A percentile compares a stretch with the other conserved stretches of the same genome.
Evolutionary conservation across 768 basidiomycete species (phyloP).

Genomic region (Lactarius quietus): DNA sequence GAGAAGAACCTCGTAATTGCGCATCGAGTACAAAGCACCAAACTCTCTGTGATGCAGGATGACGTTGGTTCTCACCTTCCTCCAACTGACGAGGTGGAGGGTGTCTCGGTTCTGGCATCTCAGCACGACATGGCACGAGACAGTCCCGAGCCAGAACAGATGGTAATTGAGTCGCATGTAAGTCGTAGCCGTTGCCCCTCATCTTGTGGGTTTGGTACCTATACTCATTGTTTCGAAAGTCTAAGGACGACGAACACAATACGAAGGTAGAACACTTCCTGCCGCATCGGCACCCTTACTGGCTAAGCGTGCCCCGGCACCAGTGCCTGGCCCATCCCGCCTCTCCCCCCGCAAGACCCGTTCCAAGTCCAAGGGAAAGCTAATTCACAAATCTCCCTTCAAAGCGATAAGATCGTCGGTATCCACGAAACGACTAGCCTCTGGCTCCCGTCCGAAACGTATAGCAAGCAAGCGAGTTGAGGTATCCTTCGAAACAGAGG

Average conservation of each 20-base stretch:
- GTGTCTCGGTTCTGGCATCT: background rate
- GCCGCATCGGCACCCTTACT: background rate
- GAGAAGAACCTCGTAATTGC: constrained; percentile 44
- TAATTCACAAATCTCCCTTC: constrained; percentile 8
- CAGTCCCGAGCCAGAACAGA: background rate
- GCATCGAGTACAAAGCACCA: background rate
- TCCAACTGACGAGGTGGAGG: constrained; percentile 40
- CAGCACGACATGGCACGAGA: background rate
- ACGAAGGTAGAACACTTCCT: background rate
- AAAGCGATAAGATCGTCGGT: constrained; percentile 27
- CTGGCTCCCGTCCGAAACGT: constrained; percentile 34
- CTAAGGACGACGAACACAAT: background rate
- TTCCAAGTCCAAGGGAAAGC: constrained; percentile 16
- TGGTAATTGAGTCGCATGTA: background rate
- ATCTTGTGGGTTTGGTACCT: background rate
- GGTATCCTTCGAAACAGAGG: constrained; percentile 52
- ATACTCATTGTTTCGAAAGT: background rate
- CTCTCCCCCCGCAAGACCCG: constrained; percentile 19
- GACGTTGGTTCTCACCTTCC: constrained; percentile 9
- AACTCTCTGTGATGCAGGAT: background rate
- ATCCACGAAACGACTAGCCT: constrained; percentile 34
- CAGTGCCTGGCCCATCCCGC: constrained; percentile 11
- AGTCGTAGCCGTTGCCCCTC: background rate
- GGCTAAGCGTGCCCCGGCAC: background rate
- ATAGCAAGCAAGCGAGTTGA: constrained; percentile 30